phyloP scores from a whole-genome alignment of 768 basidiomycete species.

The Xerocomus brunneocitrinus region DNA sequence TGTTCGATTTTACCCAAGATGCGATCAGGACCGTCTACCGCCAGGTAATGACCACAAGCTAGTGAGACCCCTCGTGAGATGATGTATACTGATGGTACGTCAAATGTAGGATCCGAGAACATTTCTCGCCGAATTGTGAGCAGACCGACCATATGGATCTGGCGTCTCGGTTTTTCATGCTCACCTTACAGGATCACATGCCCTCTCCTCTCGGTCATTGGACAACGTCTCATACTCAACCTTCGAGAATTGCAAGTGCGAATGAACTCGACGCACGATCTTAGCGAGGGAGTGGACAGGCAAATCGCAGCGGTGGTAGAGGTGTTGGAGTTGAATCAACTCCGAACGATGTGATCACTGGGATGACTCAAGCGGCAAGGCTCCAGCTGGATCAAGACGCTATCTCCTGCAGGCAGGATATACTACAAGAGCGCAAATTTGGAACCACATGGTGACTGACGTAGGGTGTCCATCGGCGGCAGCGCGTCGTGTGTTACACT shows the following conservation, averaged over 20 bases:
- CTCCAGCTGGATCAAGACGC: too few relatives aligned
- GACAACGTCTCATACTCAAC: constrained; percentile 17
- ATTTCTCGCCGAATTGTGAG: not conserved
- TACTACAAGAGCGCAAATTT: too few relatives aligned
- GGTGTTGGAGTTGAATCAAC: not conserved
- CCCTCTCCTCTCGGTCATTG: not conserved
- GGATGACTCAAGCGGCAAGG: too few relatives aligned
- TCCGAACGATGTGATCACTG: not conserved
- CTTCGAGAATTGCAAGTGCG: constrained; percentile 6
- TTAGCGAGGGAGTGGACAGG: not conserved
- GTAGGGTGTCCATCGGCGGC: too few relatives aligned
- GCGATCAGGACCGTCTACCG: constrained; percentile 8
- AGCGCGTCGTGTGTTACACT: too few relatives aligned
- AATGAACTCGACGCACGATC: not conserved
- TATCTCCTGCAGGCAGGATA: too few relatives aligned
- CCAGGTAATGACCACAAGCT: not conserved
- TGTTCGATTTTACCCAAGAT: not conserved
- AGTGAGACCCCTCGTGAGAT: not conserved
- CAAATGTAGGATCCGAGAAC: not conserved
- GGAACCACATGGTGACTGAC: too few relatives aligned
- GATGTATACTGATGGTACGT: not conserved
- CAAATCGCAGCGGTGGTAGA: not conserved
- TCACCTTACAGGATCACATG: not conserved
- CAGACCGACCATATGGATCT: not conserved
- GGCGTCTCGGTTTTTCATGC: not conserved